A percentile compares a stretch with the other conserved stretches of the same genome.
Conservation (phyloP, 495 filamentous ascomycete genomes). For the Lasiosphaeriaceae sp. region DNA sequence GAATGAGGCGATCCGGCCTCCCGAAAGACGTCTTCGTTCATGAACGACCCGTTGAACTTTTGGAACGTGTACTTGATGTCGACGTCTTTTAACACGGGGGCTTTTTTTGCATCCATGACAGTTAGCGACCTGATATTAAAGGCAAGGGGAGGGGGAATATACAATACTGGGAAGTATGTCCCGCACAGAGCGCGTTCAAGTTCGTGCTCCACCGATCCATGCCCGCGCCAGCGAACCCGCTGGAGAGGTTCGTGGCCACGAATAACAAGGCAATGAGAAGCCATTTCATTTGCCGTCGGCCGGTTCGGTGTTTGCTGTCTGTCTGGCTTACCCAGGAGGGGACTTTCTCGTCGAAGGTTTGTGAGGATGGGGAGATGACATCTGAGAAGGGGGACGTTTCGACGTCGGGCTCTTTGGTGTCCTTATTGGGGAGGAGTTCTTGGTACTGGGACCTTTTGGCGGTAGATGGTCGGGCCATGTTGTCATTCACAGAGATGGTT, state of each 20-base stretch:
- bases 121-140: neutral
- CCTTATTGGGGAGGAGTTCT: too few relatives aligned
- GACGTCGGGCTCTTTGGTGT: too few relatives aligned
- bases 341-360: too few relatives aligned
- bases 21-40: conserved; percentile 52
- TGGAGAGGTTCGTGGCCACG: neutral
- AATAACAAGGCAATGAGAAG: neutral
- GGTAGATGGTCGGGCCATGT: too few relatives aligned
- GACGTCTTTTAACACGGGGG: conserved; percentile 8
- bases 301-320: too few relatives aligned
- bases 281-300: neutral
- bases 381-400: too few relatives aligned
- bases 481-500: too few relatives aligned
- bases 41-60: conserved; percentile 48
- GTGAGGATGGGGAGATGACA: too few relatives aligned
- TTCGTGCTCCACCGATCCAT: neutral
- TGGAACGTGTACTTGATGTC: conserved; percentile 13
- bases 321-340: too few relatives aligned
- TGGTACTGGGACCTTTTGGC: too few relatives aligned
- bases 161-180: conserved; percentile 1
- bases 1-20: conserved; percentile 45
- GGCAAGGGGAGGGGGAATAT: neutral
- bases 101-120: neutral
- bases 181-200: neutral
- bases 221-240: neutral